Percentiles rank a stretch among this genome's conserved stretches.
phyloP scores from a whole-genome alignment of 2,329 filamentous ascomycete species.

The Phialemonium atrogriseum region DNA sequence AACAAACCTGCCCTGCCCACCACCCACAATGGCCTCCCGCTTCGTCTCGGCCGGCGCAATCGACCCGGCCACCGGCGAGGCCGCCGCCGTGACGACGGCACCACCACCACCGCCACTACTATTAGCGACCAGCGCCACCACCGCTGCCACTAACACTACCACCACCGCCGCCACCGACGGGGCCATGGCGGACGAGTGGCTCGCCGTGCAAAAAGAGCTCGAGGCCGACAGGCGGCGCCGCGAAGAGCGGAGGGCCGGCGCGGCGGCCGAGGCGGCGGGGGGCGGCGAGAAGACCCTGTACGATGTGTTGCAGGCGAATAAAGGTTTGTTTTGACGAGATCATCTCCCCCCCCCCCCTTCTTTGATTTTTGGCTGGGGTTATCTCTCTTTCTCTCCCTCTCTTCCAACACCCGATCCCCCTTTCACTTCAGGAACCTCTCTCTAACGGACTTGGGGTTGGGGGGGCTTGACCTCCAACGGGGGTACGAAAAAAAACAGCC shows the following conservation, averaged over 20 bases:
- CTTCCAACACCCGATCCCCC: neutral
- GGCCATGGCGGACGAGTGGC: constrained; percentile 49
- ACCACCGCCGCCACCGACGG: too few relatives aligned
- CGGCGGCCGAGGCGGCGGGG: constrained; percentile 27
- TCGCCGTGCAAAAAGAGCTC: constrained; percentile 54
- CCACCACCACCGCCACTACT: constrained; percentile 2
- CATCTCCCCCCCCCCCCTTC: constrained; percentile 4
- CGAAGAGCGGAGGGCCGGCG: constrained; percentile 35
- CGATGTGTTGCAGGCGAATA: constrained; percentile 73
- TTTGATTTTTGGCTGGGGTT: constrained; percentile 5
- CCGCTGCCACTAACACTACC: neutral
- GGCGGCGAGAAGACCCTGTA: constrained; percentile 55
- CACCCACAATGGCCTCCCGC: constrained; percentile 41
- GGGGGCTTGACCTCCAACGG: too few relatives aligned
- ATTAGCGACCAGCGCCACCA: constrained; percentile 8
- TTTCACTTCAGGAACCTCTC: neutral
- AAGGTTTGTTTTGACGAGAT: constrained; percentile 41
- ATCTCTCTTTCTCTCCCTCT: constrained; percentile 1
- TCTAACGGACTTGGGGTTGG: neutral
- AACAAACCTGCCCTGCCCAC: too few relatives aligned
- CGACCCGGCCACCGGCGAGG: constrained; percentile 24
- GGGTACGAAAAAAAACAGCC: too few relatives aligned
- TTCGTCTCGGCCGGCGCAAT: constrained; percentile 50
- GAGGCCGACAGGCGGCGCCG: constrained; percentile 51
- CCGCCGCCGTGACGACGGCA: constrained; percentile 7